Conservation (phyloP, 1,139 yeast genomes). For the Scheffersomyces illinoinensis region DNA sequence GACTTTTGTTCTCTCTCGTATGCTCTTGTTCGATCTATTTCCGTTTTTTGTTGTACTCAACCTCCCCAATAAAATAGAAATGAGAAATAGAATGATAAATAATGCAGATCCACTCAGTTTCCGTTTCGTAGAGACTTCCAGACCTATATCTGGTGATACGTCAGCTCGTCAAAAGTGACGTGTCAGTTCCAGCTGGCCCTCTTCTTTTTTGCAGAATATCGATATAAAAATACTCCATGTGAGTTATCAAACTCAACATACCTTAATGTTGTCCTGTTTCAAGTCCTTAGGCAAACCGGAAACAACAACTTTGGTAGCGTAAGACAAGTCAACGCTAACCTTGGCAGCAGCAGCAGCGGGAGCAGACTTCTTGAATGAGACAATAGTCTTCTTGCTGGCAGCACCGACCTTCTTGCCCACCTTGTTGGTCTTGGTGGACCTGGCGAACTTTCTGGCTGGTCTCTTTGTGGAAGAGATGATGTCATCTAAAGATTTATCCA, state of each 20-base stretch:
- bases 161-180: neutral
- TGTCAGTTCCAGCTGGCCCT: neutral
- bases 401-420: conserved; percentile 34
- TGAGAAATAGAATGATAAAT: neutral
- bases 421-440: conserved; percentile 32
- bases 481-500: conserved; percentile 95
- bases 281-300: conserved; percentile 80
- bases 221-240: neutral
- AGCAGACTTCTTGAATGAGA: conserved; percentile 39
- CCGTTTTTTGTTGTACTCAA: neutral
- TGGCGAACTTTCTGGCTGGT: conserved; percentile 17
- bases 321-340: conserved; percentile 47
- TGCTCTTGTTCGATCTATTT: neutral
- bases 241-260: conserved; percentile 47
- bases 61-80: neutral
- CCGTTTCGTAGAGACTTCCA: neutral
- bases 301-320: conserved; percentile 74
- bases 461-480: conserved; percentile 71
- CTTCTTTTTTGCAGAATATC: neutral
- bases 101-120: neutral
- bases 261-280: conserved; percentile 76
- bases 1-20: neutral
- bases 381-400: conserved; percentile 32
- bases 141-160: neutral
- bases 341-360: conserved; percentile 17